phyloP scores from a whole-genome alignment of 169 alveolate genomes.

The Plasmodium cynomolgi region DNA sequence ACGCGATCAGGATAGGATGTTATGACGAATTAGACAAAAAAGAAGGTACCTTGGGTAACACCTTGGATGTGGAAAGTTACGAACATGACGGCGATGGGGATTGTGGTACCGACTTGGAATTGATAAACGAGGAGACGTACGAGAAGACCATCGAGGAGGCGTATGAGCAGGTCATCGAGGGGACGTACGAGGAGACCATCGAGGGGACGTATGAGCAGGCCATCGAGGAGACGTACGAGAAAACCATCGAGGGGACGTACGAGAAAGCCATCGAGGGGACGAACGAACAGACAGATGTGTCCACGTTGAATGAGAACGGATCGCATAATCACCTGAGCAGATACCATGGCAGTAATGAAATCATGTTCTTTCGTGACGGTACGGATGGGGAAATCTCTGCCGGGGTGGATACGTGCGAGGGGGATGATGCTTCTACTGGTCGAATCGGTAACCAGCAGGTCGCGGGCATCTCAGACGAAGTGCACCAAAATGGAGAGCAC shows the following conservation, averaged over 20 bases:
- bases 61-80: neutral
- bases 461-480: neutral
- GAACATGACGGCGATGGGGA: neutral
- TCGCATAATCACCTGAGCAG: neutral
- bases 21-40: neutral
- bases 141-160: neutral
- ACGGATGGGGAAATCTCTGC: neutral
- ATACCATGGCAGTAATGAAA: neutral
- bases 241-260: too few relatives aligned
- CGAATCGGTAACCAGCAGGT: neutral
- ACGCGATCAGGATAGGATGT: neutral
- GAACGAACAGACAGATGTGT: neutral
- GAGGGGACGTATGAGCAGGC: neutral
- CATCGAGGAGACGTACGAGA: neutral
- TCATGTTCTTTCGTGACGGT: neutral
- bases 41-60: neutral
- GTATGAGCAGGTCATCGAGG: too few relatives aligned
- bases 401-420: neutral
- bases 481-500: neutral
- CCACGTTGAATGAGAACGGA: neutral
- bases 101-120: neutral
- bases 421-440: neutral
- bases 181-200: neutral
- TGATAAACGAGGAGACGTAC: neutral
- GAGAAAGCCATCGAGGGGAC: neutral